Percentiles rank a stretch among this genome's conserved stretches.
phyloP scores from a whole-genome alignment of 371 early-diverging fungal species.

The Conidiobolus incongruus region DNA sequence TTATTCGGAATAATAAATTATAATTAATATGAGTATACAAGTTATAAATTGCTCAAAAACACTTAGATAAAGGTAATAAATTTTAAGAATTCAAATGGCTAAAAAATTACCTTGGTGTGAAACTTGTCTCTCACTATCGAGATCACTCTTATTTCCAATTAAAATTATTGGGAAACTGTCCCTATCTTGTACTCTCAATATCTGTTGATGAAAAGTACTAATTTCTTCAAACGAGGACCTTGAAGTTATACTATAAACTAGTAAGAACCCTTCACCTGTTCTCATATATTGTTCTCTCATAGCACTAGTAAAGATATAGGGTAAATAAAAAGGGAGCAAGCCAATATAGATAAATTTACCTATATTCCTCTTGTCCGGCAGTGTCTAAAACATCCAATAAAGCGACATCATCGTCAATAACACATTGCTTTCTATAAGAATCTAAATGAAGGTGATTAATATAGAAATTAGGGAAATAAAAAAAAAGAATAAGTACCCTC shows the following conservation, averaged over 20 bases:
- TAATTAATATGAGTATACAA: neutral
- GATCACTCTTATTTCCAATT: conserved; percentile 89
- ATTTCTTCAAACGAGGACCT: conserved; percentile 62
- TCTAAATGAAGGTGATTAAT: conserved; percentile 28
- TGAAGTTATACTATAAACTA: conserved; percentile 55
- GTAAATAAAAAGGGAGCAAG: neutral
- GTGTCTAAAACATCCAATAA: conserved; percentile 81
- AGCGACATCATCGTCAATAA: conserved; percentile 59
- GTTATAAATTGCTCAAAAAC: no score
- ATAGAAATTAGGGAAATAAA: neutral
- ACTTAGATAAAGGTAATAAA: neutral
- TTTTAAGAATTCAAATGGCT: no score
- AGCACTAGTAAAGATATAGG: conserved; percentile 2
- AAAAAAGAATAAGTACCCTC: conserved; percentile 24
- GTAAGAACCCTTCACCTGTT: conserved; percentile 68
- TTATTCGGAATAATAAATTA: neutral
- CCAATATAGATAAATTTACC: conserved; percentile 12
- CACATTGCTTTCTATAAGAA: conserved; percentile 73
- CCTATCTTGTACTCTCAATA: conserved; percentile 57
- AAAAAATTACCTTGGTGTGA: conserved; percentile 22
- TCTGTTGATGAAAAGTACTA: conserved; percentile 44
- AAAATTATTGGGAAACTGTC: conserved; percentile 71
- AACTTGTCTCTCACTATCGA: conserved; percentile 58
- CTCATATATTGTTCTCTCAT: conserved; percentile 38
- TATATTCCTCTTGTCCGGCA: conserved; percentile 85